phyloP scores from a whole-genome alignment of 2,329 filamentous ascomycete species.

The Zymoseptoria ardabiliae region DNA sequence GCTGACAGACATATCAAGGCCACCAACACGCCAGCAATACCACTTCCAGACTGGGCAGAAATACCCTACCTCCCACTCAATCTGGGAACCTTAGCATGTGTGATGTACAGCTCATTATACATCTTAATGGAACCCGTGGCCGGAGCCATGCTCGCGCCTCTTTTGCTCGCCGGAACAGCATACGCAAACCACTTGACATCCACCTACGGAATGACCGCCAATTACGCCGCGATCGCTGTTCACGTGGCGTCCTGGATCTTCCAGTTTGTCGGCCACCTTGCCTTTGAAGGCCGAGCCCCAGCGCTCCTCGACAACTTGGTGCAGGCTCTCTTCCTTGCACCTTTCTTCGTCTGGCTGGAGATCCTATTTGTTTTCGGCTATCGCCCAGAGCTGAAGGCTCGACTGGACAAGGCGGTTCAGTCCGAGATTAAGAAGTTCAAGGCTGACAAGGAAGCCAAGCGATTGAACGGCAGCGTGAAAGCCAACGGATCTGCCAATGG shows the following conservation, averaged over 20 bases:
- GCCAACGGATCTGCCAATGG: slow-evolving; percentile 21
- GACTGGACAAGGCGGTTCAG: slow-evolving; percentile 69
- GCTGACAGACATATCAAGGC: slow-evolving; percentile 33
- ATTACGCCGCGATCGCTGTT: slow-evolving; percentile 59
- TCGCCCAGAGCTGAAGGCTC: slow-evolving; percentile 73
- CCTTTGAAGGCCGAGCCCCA: slow-evolving; percentile 79
- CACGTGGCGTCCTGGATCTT: slow-evolving; percentile 74
- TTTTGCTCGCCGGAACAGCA: slow-evolving; percentile 70
- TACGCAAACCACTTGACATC: slow-evolving; percentile 66
- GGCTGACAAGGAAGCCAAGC: slow-evolving; percentile 46
- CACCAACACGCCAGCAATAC: slow-evolving; percentile 50
- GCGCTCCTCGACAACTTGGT: slow-evolving; percentile 85
- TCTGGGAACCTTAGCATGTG: slow-evolving; percentile 48
- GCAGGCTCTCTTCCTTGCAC: slow-evolving; percentile 86
- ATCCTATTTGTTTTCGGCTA: slow-evolving; percentile 86
- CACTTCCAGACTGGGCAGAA: slow-evolving; percentile 47
- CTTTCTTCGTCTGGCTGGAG: slow-evolving; percentile 96
- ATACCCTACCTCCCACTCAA: slow-evolving; percentile 54
- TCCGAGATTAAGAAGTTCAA: slow-evolving; percentile 71
- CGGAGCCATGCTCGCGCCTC: slow-evolving; percentile 65
- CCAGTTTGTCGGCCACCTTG: slow-evolving; percentile 87
- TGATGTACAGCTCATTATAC: slow-evolving; percentile 71
- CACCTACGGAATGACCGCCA: slow-evolving; percentile 52
- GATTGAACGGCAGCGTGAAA: slow-evolving; percentile 12
- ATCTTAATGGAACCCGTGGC: slow-evolving; percentile 91